phyloP scores from a whole-genome alignment of 768 basidiomycete species.

The Pulveroboletus sp. region DNA sequence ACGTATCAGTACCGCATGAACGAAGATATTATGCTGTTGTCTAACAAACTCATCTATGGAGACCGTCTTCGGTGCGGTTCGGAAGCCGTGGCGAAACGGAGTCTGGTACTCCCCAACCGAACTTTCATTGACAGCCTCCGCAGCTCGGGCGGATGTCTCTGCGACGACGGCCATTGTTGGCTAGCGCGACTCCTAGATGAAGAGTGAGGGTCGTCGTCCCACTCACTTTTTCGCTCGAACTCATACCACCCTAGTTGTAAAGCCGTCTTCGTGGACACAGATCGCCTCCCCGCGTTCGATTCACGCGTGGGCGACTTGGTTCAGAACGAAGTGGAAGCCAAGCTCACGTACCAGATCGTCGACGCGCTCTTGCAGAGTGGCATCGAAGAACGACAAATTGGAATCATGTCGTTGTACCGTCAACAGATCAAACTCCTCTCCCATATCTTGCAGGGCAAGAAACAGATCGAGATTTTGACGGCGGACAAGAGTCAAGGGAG shows the following conservation, averaged over 20 bases:
- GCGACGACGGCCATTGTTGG: constrained; percentile 58
- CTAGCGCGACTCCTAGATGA: constrained; percentile 58
- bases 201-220: constrained; percentile 42
- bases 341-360: constrained; percentile 60
- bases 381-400: constrained; percentile 66
- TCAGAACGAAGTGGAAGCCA: constrained; percentile 83
- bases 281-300: constrained; percentile 71
- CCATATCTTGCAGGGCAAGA: constrained; percentile 51
- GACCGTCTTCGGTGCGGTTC: constrained; percentile 77
- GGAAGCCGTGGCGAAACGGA: constrained; percentile 58
- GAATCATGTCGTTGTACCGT: constrained; percentile 86
- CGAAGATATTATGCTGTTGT: constrained; percentile 87
- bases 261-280: constrained; percentile 94
- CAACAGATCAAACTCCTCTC: constrained; percentile 92
- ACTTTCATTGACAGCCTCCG: constrained; percentile 46
- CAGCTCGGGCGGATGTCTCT: constrained; percentile 24
- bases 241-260: constrained; percentile 51
- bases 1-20: constrained; percentile 96
- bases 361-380: constrained; percentile 65
- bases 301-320: constrained; percentile 83
- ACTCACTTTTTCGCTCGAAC: too few relatives aligned
- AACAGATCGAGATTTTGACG: constrained; percentile 78
- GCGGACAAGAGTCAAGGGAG: constrained; percentile 92
- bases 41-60: constrained; percentile 82
- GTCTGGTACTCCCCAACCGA: constrained; percentile 50